These are phyloP conservation scores for Pilasporangium apinafurcum DNA, from an alignment of 352 stramenopile genomes.

Conservation along the genomic window DNA sequence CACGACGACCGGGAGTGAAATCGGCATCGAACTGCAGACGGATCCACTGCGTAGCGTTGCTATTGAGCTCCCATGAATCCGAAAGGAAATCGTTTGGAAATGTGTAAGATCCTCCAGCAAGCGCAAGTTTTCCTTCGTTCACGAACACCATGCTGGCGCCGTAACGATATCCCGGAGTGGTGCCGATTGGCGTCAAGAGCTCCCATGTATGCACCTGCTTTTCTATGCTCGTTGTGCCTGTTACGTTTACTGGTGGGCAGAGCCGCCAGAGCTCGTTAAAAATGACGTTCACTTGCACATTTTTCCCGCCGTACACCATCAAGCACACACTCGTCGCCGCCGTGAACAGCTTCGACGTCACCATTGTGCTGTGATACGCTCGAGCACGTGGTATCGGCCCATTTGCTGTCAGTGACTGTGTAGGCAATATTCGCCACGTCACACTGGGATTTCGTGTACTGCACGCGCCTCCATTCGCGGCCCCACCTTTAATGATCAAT, in stretches of 20 bases:
- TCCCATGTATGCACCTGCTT: slow-evolving; percentile 47
- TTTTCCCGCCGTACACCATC: slow-evolving; percentile 58
- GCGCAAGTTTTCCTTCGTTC: slow-evolving; percentile 48
- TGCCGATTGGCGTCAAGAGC: slow-evolving; percentile 34
- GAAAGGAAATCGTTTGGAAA: slow-evolving; percentile 73
- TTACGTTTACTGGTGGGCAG: slow-evolving; percentile 41
- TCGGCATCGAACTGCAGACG: slow-evolving; percentile 39
- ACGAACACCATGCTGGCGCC: slow-evolving; percentile 44
- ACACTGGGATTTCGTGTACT: slow-evolving; percentile 19
- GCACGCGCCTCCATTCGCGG: slow-evolving; percentile 6
- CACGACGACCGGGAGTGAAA: slow-evolving; percentile 38
- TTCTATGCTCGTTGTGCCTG: too few species aligned
- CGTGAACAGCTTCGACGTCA: slow-evolving; percentile 27
- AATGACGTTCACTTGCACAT: slow-evolving; percentile 28
- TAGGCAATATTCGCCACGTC: slow-evolving; percentile 26
- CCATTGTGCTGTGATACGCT: slow-evolving; percentile 38
- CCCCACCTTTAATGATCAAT: slow-evolving; percentile 25
- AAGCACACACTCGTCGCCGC: slow-evolving; percentile 26
- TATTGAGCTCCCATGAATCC: slow-evolving; percentile 66
- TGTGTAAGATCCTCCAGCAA: slow-evolving; percentile 59
- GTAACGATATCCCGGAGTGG: slow-evolving; percentile 48
- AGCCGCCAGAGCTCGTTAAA: slow-evolving; percentile 70
- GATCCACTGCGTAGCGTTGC: slow-evolving; percentile 64
- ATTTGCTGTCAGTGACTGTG: not conserved
- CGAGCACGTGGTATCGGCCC: slow-evolving; percentile 18